These are phyloP conservation scores for Penicillium atrosanguineum DNA, from an alignment of 495 filamentous ascomycete species.

Conservation along the genomic window DNA sequence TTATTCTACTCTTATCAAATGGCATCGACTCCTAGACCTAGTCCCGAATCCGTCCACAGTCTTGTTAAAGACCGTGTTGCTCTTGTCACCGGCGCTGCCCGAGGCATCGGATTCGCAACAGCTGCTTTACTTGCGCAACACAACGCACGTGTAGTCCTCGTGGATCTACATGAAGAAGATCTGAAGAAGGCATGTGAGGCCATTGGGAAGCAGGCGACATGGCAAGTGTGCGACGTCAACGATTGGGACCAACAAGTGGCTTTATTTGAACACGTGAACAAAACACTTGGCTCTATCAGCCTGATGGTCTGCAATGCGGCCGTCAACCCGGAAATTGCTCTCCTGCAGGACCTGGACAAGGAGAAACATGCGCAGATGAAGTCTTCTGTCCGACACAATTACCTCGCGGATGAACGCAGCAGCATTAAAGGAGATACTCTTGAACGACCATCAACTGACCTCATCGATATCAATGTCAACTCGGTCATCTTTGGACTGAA, in stretches of 20 bases:
- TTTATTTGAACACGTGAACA: constrained; percentile 14
- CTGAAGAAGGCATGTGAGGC: constrained; percentile 14
- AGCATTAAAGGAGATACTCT: not conserved
- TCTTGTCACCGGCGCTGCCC: constrained; percentile 36
- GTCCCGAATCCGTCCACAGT: not conserved
- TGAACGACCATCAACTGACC: constrained; percentile 7
- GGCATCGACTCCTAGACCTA: constrained; percentile 15
- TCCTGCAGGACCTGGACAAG: constrained; percentile 6
- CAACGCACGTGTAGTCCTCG: constrained; percentile 36
- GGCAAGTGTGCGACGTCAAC: constrained; percentile 20
- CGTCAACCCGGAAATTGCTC: constrained; percentile 20
- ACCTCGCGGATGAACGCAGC: constrained; percentile 15
- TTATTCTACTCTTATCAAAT: not conserved
- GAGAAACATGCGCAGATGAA: constrained; percentile 10
- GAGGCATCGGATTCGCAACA: constrained; percentile 33
- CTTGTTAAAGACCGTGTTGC: constrained; percentile 14
- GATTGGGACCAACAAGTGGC: constrained; percentile 19
- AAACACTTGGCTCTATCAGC: constrained; percentile 13
- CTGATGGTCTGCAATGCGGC: constrained; percentile 22
- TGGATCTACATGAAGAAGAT: constrained; percentile 30
- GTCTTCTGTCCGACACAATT: constrained; percentile 14
- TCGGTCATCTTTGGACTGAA: constrained; percentile 21
- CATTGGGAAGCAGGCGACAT: constrained; percentile 13
- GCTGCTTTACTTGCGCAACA: constrained; percentile 27
- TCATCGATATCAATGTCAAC: constrained; percentile 19